phyloP scores from a whole-genome alignment of 495 filamentous ascomycete species.

The Penicillium cinerascens region DNA sequence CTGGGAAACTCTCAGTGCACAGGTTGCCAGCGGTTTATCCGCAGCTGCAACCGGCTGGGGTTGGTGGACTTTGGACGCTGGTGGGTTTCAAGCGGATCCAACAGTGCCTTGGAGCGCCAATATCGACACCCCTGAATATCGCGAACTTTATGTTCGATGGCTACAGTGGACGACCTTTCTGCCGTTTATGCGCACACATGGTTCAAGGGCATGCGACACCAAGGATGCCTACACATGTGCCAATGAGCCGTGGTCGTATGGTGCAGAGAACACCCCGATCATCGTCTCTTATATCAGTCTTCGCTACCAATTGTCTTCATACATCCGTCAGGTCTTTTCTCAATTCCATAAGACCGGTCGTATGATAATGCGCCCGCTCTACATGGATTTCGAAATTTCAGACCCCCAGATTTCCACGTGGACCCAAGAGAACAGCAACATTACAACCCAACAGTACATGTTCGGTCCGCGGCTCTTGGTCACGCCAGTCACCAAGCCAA shows the following conservation, averaged over 20 bases:
- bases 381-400: constrained; percentile 26
- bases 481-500: constrained; percentile 23
- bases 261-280: constrained; percentile 20
- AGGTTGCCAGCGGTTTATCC: constrained; percentile 26
- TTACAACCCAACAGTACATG: constrained; percentile 32
- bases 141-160: constrained; percentile 31
- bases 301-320: constrained; percentile 20
- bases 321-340: constrained; percentile 18
- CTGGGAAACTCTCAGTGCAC: constrained; percentile 28
- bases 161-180: constrained; percentile 29
- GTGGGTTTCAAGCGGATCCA: constrained; percentile 30
- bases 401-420: constrained; percentile 14
- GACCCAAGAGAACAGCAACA: constrained; percentile 20
- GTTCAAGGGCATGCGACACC: constrained; percentile 17
- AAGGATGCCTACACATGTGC: constrained; percentile 26
- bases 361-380: constrained; percentile 31
- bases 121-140: constrained; percentile 26
- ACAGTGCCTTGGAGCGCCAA: constrained; percentile 26
- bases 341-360: constrained; percentile 22
- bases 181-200: constrained; percentile 33
- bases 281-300: constrained; percentile 29
- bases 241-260: constrained; percentile 35
- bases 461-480: constrained; percentile 27
- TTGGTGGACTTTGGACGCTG: constrained; percentile 34
- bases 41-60: constrained; percentile 28